Percentiles rank a stretch among this genome's conserved stretches.
These are phyloP conservation scores for Endoconidiophora polonica DNA, from an alignment of 2,329 filamentous ascomycete species.

Conservation along the genomic window DNA sequence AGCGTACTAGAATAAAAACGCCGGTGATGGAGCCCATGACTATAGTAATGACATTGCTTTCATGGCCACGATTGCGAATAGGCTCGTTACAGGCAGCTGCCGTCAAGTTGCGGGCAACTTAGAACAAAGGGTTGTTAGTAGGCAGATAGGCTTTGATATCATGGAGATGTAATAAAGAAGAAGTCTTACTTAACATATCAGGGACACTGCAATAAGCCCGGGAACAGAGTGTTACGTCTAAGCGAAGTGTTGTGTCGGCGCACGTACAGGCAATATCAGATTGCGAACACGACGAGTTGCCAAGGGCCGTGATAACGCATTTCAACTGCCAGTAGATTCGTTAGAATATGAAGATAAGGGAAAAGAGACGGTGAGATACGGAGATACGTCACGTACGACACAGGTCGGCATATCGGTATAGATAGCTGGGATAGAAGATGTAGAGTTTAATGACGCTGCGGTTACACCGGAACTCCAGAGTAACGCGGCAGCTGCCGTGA, in stretches of 20 bases:
- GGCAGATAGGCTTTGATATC: background rate
- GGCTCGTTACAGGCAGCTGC: constrained; percentile 18
- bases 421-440: background rate
- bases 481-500: background rate
- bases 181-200: constrained; percentile 1
- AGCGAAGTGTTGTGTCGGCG: constrained; percentile 17
- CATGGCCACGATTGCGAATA: constrained; percentile 19
- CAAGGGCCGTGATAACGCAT: constrained; percentile 17
- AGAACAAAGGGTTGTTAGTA: background rate
- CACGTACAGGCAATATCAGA: constrained; percentile 21
- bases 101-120: constrained; percentile 15
- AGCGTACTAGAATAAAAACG: constrained; percentile 26
- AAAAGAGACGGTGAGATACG: background rate
- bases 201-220: constrained; percentile 14
- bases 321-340: constrained; percentile 14
- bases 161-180: background rate
- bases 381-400: constrained; percentile 17
- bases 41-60: constrained; percentile 21
- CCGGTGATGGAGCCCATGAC: constrained; percentile 21
- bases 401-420: constrained; percentile 18
- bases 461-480: background rate
- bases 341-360: background rate
- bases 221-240: constrained; percentile 18
- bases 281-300: constrained; percentile 17
- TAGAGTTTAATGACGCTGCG: constrained; percentile 1